Conservation (phyloP, 192 early-diverging fungal species). For the Entophlyctis luteolus region DNA sequence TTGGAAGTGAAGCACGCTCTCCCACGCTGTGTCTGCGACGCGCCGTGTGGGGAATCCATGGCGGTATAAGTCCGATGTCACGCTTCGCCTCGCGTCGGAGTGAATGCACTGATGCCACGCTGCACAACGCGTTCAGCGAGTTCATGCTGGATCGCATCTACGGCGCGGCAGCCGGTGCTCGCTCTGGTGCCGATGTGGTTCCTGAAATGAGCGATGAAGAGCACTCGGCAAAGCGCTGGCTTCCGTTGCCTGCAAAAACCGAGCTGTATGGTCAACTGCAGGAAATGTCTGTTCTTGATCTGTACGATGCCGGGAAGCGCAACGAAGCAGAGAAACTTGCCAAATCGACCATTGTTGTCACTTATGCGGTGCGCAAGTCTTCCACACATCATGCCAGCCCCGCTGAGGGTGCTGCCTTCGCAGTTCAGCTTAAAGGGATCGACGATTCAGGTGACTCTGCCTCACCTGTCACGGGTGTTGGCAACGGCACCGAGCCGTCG, state of each 20-base stretch:
- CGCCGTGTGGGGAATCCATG: conserved; percentile 16
- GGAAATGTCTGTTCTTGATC: background rate
- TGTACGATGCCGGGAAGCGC: background rate
- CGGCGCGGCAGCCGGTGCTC: background rate
- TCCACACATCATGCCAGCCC: background rate
- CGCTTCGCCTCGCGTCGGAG: background rate
- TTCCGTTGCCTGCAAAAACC: background rate
- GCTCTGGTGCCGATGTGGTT: background rate
- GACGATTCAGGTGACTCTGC: background rate
- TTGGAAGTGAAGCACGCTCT: background rate
- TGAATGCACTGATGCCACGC: background rate
- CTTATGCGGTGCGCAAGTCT: conserved; percentile 3
- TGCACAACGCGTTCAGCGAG: conserved; percentile 4
- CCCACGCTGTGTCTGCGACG: conserved; percentile 1
- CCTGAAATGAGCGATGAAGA: too few relatives aligned
- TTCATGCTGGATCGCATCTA: conserved; percentile 14
- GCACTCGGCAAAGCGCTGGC: too few relatives aligned
- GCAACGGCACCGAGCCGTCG: background rate
- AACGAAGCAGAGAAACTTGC: background rate
- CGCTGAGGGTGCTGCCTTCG: background rate
- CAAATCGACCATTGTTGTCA: conserved; percentile 1
- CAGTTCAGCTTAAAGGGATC: background rate
- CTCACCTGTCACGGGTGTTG: background rate
- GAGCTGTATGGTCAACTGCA: background rate
- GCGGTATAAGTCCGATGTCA: conserved; percentile 8